These are phyloP conservation scores for Dendrobium huoshanense DNA, from an alignment of 106 monocot genomes.

Conservation along the genomic window DNA sequence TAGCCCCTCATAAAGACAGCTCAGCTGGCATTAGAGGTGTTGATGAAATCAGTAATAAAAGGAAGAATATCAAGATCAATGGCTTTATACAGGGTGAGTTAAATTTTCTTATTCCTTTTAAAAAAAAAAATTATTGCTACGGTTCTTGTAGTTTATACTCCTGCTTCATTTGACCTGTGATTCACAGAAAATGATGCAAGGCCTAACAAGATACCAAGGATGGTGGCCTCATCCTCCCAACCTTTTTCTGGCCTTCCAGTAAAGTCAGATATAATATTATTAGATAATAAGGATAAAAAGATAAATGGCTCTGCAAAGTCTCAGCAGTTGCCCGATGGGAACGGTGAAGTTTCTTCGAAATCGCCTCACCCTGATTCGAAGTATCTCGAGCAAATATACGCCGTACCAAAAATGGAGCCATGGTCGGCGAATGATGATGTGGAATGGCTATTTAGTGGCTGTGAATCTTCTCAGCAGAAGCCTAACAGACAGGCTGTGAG, in stretches of 20 bases:
- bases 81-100: constrained; percentile 64
- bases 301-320: constrained; percentile 27
- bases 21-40: not conserved
- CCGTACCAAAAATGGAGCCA: constrained; percentile 51
- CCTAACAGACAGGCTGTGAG: constrained; percentile 2
- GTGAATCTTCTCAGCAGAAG: constrained; percentile 7
- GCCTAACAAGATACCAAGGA: constrained; percentile 49
- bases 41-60: constrained; percentile 40
- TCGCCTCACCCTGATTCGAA: constrained; percentile 60
- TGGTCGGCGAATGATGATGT: constrained; percentile 39
- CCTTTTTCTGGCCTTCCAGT: constrained; percentile 10
- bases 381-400: constrained; percentile 38
- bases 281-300: constrained; percentile 25
- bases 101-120: not conserved
- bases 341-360: constrained; percentile 11
- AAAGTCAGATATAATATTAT: constrained; percentile 9
- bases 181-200: constrained; percentile 48
- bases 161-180: constrained; percentile 37
- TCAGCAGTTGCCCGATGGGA: constrained; percentile 18
- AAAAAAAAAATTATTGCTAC: not conserved
- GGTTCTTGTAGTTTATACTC: not conserved
- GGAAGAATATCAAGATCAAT: constrained; percentile 46
- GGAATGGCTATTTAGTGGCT: constrained; percentile 48
- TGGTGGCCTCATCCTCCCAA: constrained; percentile 12
- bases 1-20: constrained; percentile 13